Conservation (phyloP, 2,329 filamentous ascomycete genomes). For the Ophiosphaerella herpotricha region DNA sequence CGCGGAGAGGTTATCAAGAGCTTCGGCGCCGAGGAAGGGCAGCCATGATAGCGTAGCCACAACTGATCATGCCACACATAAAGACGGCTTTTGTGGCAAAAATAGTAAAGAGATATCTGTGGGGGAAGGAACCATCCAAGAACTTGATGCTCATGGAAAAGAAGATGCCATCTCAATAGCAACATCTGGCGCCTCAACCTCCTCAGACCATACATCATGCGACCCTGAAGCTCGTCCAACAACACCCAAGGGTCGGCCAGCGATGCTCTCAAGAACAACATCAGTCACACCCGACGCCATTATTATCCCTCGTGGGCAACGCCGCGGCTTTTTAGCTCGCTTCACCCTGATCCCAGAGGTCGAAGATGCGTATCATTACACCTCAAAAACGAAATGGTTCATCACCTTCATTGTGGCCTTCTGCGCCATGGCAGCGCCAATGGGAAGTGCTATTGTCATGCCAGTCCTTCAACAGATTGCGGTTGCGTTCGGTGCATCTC, state of each 20-base stretch:
- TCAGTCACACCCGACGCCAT: slow-evolving; percentile 48
- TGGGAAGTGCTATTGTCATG: slow-evolving; percentile 84
- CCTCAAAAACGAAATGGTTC: slow-evolving; percentile 77
- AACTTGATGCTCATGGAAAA: background rate
- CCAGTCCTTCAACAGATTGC: slow-evolving; percentile 50
- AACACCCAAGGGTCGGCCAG: slow-evolving; percentile 14
- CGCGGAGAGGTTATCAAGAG: background rate
- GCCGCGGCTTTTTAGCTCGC: slow-evolving; percentile 73
- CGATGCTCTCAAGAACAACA: slow-evolving; percentile 30
- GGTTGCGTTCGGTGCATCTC: slow-evolving; percentile 33
- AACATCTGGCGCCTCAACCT: slow-evolving; percentile 28
- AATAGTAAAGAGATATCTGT: background rate
- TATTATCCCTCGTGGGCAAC: slow-evolving; percentile 57
- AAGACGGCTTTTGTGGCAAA: slow-evolving; percentile 1
- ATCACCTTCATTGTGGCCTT: slow-evolving; percentile 78
- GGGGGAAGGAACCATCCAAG: slow-evolving; percentile 16
- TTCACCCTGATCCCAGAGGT: slow-evolving; percentile 79
- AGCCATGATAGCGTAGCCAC: background rate
- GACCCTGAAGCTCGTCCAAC: slow-evolving; percentile 1
- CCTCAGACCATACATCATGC: slow-evolving; percentile 21
- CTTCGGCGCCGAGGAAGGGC: background rate
- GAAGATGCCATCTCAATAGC: slow-evolving; percentile 28
- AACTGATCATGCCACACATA: background rate
- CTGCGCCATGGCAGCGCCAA: slow-evolving; percentile 76
- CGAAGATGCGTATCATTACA: slow-evolving; percentile 74